phyloP scores from a whole-genome alignment of 148 eudicot genomes.

The Diospyros lotus region DNA sequence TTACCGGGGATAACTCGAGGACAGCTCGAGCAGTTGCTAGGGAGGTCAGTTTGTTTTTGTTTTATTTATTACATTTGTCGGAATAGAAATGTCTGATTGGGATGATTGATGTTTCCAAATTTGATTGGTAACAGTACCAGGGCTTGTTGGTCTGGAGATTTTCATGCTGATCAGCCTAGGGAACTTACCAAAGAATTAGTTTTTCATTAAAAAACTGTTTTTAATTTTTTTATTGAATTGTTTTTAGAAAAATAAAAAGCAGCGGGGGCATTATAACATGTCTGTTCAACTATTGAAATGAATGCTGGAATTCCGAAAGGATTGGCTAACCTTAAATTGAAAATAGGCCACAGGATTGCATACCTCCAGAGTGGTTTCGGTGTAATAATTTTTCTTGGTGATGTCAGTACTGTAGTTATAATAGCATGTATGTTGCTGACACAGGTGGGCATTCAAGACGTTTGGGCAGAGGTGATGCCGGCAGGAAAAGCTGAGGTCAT shows the following conservation, averaged over 20 bases:
- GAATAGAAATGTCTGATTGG: slow-evolving; percentile 3
- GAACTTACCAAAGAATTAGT: no score
- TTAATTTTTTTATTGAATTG: no score
- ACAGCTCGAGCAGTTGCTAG: slow-evolving; percentile 90
- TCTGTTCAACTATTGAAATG: neutral
- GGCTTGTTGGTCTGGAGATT: no score
- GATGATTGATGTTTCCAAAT: neutral
- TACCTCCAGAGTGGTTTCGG: neutral
- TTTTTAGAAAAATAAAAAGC: no score
- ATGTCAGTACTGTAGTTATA: no score
- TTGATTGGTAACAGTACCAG: neutral
- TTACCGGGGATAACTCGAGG: slow-evolving; percentile 96
- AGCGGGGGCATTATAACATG: no score
- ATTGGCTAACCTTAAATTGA: neutral
- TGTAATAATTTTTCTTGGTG: neutral
- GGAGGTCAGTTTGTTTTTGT: slow-evolving; percentile 50
- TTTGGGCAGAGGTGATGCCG: slow-evolving; percentile 92
- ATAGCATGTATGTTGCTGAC: slow-evolving; percentile 5
- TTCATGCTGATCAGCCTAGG: no score
- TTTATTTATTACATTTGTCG: neutral
- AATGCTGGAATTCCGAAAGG: neutral
- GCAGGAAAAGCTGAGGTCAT: slow-evolving; percentile 94
- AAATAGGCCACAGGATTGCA: neutral
- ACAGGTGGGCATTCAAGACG: slow-evolving; percentile 84
- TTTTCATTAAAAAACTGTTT: no score